A percentile compares a stretch with the other conserved stretches of the same genome.
These are phyloP conservation scores for Pestalotiopsis sp. DNA, from an alignment of 2,329 filamentous ascomycete genomes.

Conservation along the genomic window DNA sequence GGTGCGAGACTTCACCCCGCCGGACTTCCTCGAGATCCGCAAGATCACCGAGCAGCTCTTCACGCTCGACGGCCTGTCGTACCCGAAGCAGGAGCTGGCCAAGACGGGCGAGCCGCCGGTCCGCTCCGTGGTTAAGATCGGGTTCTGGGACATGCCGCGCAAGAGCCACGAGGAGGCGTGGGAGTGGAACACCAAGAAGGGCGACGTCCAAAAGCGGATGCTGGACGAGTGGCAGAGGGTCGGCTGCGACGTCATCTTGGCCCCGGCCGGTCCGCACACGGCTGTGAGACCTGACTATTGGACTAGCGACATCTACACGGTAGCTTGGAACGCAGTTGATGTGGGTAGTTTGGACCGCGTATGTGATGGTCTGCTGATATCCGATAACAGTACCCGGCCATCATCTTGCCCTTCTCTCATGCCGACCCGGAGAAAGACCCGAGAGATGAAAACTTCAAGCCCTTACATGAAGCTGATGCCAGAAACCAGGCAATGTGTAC, in stretches of 20 bases:
- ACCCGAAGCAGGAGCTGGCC: slow-evolving; percentile 29
- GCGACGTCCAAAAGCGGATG: slow-evolving; percentile 32
- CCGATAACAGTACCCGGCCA: slow-evolving; percentile 28
- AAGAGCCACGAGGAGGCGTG: slow-evolving; percentile 34
- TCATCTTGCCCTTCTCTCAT: slow-evolving; percentile 31
- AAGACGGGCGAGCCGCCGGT: slow-evolving; percentile 33
- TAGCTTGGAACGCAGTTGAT: slow-evolving; percentile 35
- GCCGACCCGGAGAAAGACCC: slow-evolving; percentile 30
- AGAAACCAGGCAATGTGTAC: slow-evolving; percentile 30
- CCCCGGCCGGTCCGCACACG: slow-evolving; percentile 30
- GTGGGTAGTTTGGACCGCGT: slow-evolving; percentile 15
- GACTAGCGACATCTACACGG: slow-evolving; percentile 34
- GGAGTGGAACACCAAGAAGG: slow-evolving; percentile 33
- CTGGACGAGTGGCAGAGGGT: slow-evolving; percentile 35
- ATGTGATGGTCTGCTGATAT: background rate
- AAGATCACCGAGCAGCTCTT: slow-evolving; percentile 32
- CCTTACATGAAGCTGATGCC: slow-evolving; percentile 24
- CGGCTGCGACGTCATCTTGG: slow-evolving; percentile 28
- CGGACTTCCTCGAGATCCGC: slow-evolving; percentile 30
- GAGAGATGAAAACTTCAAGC: slow-evolving; percentile 23
- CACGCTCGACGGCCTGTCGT: slow-evolving; percentile 35
- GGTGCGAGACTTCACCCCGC: slow-evolving; percentile 29
- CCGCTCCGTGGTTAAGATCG: slow-evolving; percentile 31
- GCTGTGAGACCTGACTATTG: slow-evolving; percentile 32
- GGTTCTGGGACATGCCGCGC: slow-evolving; percentile 30